These are phyloP conservation scores for Sungouiozyma ichnusensis DNA, from an alignment of 805 yeast genomes.

Conservation along the genomic window DNA sequence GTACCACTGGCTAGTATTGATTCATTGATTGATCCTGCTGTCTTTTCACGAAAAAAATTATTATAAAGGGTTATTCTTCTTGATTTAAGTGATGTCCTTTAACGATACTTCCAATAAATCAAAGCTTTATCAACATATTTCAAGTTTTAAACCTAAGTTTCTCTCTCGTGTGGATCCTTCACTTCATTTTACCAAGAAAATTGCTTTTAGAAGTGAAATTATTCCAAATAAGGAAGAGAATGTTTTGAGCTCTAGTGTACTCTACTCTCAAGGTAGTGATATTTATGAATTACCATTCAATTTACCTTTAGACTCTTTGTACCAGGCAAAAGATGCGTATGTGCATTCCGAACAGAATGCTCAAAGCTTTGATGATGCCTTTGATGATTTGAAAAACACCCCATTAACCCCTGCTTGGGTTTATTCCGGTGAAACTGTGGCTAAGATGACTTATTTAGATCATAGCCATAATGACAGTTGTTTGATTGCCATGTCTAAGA, in stretches of 20 bases:
- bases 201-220: constrained; percentile 21
- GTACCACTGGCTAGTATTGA: too few relatives aligned
- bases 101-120: neutral
- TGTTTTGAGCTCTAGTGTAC: constrained; percentile 16
- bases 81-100: neutral
- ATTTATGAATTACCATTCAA: constrained; percentile 23
- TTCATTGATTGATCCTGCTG: too few relatives aligned
- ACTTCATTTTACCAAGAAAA: constrained; percentile 15
- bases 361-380: constrained; percentile 44
- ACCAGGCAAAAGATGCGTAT: constrained; percentile 27
- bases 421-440: constrained; percentile 24
- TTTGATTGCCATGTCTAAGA: constrained; percentile 22
- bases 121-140: constrained; percentile 19
- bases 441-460: constrained; percentile 19
- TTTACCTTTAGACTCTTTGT: constrained; percentile 21
- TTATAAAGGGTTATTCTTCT: neutral
- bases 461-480: constrained; percentile 31
- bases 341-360: constrained; percentile 34
- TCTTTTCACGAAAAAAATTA: too few relatives aligned
- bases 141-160: constrained; percentile 30
- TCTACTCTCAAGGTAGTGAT: constrained; percentile 26
- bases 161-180: constrained; percentile 24
- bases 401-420: constrained; percentile 20
- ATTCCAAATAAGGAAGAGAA: constrained; percentile 25
- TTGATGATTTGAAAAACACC: constrained; percentile 35